phyloP scores from a whole-genome alignment of 805 yeast species.

The Yarrowia sp. region DNA sequence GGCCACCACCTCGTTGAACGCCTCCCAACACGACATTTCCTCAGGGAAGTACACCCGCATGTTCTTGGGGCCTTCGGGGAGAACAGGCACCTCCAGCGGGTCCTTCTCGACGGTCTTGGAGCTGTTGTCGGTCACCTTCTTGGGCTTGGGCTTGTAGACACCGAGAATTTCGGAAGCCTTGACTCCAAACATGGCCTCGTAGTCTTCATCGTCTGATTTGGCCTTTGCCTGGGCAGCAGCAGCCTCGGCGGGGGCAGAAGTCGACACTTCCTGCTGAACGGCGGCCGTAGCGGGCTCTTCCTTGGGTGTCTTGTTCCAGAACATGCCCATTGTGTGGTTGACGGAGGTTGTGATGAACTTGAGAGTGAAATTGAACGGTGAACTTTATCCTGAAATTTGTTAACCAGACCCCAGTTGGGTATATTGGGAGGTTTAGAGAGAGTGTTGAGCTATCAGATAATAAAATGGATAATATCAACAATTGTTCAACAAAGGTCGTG shows the following conservation, averaged over 20 bases:
- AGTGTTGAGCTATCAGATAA: too few relatives aligned
- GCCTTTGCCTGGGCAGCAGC: slow-evolving; percentile 26
- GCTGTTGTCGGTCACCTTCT: not conserved
- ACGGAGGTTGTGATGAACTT: not conserved
- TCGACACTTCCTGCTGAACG: not conserved
- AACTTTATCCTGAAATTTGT: too few relatives aligned
- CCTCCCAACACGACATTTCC: slow-evolving; percentile 78
- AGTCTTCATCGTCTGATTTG: slow-evolving; percentile 37
- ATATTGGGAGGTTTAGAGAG: too few relatives aligned
- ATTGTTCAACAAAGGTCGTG: too few relatives aligned
- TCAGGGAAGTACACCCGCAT: slow-evolving; percentile 47
- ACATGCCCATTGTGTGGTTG: slow-evolving; percentile 30
- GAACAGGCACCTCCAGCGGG: slow-evolving; percentile 25
- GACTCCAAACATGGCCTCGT: slow-evolving; percentile 38
- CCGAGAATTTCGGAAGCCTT: slow-evolving; percentile 32
- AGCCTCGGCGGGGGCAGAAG: slow-evolving; percentile 12
- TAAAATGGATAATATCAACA: too few relatives aligned
- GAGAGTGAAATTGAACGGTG: too few relatives aligned
- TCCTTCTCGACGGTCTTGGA: slow-evolving; percentile 2
- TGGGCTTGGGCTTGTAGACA: slow-evolving; percentile 30
- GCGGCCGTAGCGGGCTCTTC: slow-evolving; percentile 33
- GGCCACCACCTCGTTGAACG: slow-evolving; percentile 82
- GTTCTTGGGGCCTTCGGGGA: slow-evolving; percentile 34
- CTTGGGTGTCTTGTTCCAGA: slow-evolving; percentile 32
- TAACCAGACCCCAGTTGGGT: too few relatives aligned